Conservation (phyloP, 1,284 basidiomycete species). For the Pseudomicrostroma phylloplanum region DNA sequence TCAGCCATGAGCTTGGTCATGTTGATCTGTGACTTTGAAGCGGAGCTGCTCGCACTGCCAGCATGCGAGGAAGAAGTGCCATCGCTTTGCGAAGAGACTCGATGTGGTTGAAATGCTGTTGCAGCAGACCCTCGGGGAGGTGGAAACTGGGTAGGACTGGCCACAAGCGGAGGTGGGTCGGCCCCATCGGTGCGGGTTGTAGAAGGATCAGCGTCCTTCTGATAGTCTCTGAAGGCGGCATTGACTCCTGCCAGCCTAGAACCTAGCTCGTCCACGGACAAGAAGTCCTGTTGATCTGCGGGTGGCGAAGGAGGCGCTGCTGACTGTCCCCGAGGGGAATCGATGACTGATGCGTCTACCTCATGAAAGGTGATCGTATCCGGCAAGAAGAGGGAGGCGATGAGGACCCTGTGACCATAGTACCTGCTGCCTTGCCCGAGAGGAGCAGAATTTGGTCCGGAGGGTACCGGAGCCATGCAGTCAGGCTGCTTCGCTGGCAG, state of each 20-base stretch:
- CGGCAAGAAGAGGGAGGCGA: constrained; percentile 44
- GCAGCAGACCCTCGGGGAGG: background rate
- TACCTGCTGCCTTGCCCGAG: too few relatives aligned
- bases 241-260: background rate
- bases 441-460: too few relatives aligned
- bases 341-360: constrained; percentile 17
- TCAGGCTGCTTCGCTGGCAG: too few relatives aligned
- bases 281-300: background rate
- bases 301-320: constrained; percentile 6
- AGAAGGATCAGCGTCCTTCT: background rate
- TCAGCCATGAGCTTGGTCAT: constrained; percentile 45
- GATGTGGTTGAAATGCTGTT: background rate
- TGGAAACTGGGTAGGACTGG: too few relatives aligned
- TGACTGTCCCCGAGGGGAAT: constrained; percentile 10
- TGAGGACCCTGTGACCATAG: constrained; percentile 39
- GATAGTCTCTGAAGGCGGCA: constrained; percentile 2
- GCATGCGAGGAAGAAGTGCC: background rate
- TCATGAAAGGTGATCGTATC: constrained; percentile 35
- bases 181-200: constrained; percentile 10
- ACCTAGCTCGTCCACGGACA: background rate
- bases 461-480: too few relatives aligned
- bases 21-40: constrained; percentile 19
- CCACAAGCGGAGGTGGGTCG: background rate
- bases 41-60: background rate
- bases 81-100: background rate